Evolutionary conservation across 1,284 basidiomycete species (phyloP).

Genomic region (Rhizoctonia solani): DNA sequence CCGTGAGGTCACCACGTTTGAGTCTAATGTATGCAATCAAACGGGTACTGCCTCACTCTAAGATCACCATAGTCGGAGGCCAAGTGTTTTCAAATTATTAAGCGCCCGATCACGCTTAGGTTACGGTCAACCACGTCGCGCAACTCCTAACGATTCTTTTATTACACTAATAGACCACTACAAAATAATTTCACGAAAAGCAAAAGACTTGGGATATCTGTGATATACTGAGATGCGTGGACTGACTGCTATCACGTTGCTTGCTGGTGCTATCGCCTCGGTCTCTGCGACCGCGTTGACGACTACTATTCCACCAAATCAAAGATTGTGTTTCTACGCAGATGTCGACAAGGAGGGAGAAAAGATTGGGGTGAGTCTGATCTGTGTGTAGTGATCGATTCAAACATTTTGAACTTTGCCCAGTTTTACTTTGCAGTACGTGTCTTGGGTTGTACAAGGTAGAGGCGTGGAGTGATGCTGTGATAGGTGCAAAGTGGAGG

Average conservation of each 20-base stretch:
- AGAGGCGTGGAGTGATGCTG: background rate
- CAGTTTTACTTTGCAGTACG: constrained; percentile 65
- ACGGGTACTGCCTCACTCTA: background rate
- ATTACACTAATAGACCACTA: constrained; percentile 5
- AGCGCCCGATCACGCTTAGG: constrained; percentile 23
- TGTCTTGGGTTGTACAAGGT: constrained; percentile 35
- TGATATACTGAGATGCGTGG: constrained; percentile 20
- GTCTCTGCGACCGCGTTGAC: constrained; percentile 73
- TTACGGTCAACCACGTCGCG: constrained; percentile 16
- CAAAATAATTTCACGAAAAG: constrained; percentile 19
- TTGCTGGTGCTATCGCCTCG: constrained; percentile 24
- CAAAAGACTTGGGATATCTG: constrained; percentile 3
- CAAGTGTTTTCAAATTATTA: background rate
- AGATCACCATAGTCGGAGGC: constrained; percentile 2
- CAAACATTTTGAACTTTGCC: constrained; percentile 8
- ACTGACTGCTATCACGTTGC: constrained; percentile 7
- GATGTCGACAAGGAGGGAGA: constrained; percentile 49
- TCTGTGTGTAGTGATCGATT: background rate
- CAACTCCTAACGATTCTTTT: background rate
- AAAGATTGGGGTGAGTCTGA: constrained; percentile 48
- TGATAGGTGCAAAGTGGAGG: constrained; percentile 91
- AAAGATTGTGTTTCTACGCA: constrained; percentile 92
- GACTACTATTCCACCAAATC: constrained; percentile 82
- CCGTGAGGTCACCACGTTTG: background rate
- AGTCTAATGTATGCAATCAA: constrained; percentile 3